phyloP scores from a whole-genome alignment of 2,329 filamentous ascomycete genomes.

The Ophiobolus disseminans region DNA sequence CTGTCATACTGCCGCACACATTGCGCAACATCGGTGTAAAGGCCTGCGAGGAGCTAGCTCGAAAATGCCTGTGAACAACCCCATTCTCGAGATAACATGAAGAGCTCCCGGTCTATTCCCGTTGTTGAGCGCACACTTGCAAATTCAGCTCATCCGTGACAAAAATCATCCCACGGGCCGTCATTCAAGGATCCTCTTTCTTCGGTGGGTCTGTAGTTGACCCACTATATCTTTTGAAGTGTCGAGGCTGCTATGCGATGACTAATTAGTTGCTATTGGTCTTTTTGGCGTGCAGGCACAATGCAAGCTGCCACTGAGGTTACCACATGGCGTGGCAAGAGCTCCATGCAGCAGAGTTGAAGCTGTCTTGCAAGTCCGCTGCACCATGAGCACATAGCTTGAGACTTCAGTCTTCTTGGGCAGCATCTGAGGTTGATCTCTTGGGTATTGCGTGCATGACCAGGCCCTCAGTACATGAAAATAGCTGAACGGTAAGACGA shows the following conservation, averaged over 20 bases:
- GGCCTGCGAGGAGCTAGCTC: not conserved
- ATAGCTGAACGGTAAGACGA: slow-evolving; percentile 19
- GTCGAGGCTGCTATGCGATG: not conserved
- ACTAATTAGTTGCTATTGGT: not conserved
- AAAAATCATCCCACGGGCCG: slow-evolving; percentile 22
- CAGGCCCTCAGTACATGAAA: slow-evolving; percentile 28
- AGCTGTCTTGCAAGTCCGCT: too few relatives aligned
- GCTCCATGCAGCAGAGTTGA: too few relatives aligned
- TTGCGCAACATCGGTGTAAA: slow-evolving; percentile 8
- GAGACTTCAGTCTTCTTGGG: slow-evolving; percentile 17
- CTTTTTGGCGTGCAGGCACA: not conserved
- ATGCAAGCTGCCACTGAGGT: not conserved
- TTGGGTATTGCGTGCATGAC: slow-evolving; percentile 29
- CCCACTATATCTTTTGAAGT: not conserved
- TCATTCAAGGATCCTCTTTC: not conserved
- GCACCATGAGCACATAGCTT: slow-evolving; percentile 21
- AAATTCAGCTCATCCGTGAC: slow-evolving; percentile 20
- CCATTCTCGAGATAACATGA: too few relatives aligned
- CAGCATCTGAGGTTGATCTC: slow-evolving; percentile 17
- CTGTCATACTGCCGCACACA: not conserved
- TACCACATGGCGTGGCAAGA: too few relatives aligned
- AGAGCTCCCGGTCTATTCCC: slow-evolving; percentile 7
- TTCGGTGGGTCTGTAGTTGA: not conserved
- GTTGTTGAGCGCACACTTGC: slow-evolving; percentile 1
- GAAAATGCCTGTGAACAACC: not conserved